Conservation (phyloP, 2,329 filamentous ascomycete species). For the Monilinia fructigena region DNA sequence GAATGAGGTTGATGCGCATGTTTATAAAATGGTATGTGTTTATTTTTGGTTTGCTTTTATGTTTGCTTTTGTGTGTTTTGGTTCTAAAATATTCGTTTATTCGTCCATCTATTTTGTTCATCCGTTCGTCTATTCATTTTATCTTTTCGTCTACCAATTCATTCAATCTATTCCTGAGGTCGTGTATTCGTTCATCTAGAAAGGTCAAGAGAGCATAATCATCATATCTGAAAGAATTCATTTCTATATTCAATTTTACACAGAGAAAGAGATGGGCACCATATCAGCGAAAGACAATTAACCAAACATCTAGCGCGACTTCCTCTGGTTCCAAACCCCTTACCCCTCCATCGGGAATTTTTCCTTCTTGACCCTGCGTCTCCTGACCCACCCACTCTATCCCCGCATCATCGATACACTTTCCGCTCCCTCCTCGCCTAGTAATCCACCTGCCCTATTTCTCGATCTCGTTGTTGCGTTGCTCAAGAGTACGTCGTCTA, state of each 20-base stretch:
- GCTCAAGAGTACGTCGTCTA: conserved; percentile 39
- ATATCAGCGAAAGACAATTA: no score
- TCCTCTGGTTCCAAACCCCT: conserved; percentile 30
- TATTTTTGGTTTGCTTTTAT: neutral
- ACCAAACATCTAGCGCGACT: conserved; percentile 26
- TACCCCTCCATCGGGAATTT: conserved; percentile 35
- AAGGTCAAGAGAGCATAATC: neutral
- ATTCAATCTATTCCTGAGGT: neutral
- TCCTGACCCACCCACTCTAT: conserved; percentile 22
- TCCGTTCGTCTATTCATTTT: no score
- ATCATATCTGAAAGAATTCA: no score
- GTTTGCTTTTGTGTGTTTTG: neutral
- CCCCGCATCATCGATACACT: conserved; percentile 21
- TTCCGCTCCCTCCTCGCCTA: conserved; percentile 1
- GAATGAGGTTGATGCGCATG: conserved; percentile 27
- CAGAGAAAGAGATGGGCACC: neutral
- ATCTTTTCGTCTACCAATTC: neutral
- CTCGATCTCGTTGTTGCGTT: conserved; percentile 45
- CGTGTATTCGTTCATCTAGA: neutral
- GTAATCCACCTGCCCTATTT: conserved; percentile 26
- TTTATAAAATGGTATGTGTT: conserved; percentile 27
- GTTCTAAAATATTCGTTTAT: no score
- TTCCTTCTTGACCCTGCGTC: conserved; percentile 24
- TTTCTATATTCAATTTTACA: no score
- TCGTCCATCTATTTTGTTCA: no score